Conservation (phyloP, 805 yeast genomes). For the Myxozyma udenii region DNA sequence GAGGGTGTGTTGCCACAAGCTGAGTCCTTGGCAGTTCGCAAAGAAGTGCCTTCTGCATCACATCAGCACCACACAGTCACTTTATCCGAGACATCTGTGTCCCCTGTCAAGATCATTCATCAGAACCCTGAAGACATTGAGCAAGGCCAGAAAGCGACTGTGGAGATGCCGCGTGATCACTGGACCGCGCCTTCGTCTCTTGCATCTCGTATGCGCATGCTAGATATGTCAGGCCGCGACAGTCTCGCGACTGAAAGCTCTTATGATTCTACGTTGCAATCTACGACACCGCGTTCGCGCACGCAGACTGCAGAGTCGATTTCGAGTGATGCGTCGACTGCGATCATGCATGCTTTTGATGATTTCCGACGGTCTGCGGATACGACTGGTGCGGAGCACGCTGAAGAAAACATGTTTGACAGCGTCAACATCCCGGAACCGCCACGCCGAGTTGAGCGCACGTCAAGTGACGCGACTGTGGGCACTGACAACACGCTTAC, state of each 20-base stretch:
- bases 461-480: too few relatives aligned
- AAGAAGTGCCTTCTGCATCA: too few relatives aligned
- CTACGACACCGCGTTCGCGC: conserved; percentile 4
- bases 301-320: conserved; percentile 9
- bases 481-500: background rate
- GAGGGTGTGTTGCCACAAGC: background rate
- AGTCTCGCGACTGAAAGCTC: background rate
- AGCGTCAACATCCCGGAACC: too few relatives aligned
- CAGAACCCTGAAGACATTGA: background rate
- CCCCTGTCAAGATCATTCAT: background rate
- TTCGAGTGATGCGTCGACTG: conserved; percentile 20
- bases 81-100: background rate
- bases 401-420: too few relatives aligned
- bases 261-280: background rate
- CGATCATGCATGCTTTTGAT: conserved; percentile 24
- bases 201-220: background rate
- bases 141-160: background rate
- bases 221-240: too few relatives aligned
- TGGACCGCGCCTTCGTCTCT: background rate
- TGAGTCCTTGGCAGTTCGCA: background rate
- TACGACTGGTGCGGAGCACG: too few relatives aligned
- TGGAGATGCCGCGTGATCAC: background rate
- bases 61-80: background rate
- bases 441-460: too few relatives aligned
- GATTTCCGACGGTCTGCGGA: background rate